Evolutionary conservation across 2,329 filamentous ascomycete species (phyloP).

Genomic region (Sclerotinia borealis): DNA sequence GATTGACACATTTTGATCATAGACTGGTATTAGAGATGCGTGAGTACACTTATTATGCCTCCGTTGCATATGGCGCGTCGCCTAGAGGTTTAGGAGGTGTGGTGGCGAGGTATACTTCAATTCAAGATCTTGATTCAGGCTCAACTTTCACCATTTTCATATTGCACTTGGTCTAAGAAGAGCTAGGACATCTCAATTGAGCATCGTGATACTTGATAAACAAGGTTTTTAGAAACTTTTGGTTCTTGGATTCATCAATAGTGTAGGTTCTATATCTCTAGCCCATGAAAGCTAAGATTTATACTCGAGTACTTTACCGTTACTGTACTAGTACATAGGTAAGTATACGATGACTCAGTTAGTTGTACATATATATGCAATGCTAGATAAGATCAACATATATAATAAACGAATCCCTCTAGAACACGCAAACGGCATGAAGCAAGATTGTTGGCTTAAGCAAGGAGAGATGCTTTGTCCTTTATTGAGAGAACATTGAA

Average conservation of each 20-base stretch:
- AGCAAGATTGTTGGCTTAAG: background rate
- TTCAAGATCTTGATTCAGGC: no score
- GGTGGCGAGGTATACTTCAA: no score
- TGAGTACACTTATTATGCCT: background rate
- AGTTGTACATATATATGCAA: slow-evolving; percentile 1
- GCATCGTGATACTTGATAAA: no score
- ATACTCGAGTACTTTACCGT: background rate
- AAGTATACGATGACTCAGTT: background rate
- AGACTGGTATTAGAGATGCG: background rate
- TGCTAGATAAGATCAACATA: background rate
- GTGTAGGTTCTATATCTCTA: background rate
- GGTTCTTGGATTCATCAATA: no score
- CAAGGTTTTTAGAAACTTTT: no score
- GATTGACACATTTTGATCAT: background rate
- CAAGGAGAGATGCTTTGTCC: slow-evolving; percentile 6
- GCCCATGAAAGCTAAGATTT: background rate
- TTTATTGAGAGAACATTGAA: background rate
- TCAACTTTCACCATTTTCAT: no score
- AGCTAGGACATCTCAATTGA: no score
- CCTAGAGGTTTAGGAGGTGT: background rate
- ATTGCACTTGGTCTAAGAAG: no score
- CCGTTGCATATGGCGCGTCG: background rate
- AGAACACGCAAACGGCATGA: slow-evolving; percentile 4
- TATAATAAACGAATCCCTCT: background rate
- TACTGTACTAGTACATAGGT: background rate